These are phyloP conservation scores for Penicillium freii DNA, from an alignment of 2,329 filamentous ascomycete genomes.

Conservation along the genomic window DNA sequence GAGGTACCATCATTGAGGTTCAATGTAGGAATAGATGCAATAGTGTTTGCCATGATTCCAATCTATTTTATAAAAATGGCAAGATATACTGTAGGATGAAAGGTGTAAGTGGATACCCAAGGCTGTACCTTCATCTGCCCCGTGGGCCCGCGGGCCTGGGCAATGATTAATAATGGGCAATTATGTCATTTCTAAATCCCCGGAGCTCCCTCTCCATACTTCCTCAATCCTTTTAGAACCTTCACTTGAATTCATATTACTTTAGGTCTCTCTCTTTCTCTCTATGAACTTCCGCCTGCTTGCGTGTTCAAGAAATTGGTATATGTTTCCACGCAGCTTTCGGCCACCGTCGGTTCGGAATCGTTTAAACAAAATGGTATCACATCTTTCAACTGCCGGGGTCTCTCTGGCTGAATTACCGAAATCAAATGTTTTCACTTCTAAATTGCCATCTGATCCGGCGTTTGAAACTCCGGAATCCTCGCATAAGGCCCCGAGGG, in stretches of 20 bases:
- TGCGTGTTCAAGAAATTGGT: constrained; percentile 11
- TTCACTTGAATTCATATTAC: not conserved
- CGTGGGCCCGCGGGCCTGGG: not conserved
- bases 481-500: constrained; percentile 77
- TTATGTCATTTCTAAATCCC: constrained; percentile 17
- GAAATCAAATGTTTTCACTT: constrained; percentile 65
- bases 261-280: not conserved
- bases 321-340: constrained; percentile 26
- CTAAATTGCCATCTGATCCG: constrained; percentile 70
- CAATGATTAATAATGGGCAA: constrained; percentile 21
- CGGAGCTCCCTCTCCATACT: not conserved
- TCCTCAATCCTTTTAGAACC: not conserved
- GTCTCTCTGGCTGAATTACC: constrained; percentile 53
- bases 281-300: constrained; percentile 10
- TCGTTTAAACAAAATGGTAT: constrained; percentile 48
- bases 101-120: not conserved
- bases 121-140: not conserved
- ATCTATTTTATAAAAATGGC: no score
- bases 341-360: constrained; percentile 14
- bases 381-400: constrained; percentile 40
- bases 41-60: constrained; percentile 8
- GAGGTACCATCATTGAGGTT: constrained; percentile 57
- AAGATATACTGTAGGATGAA: not conserved
- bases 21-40: constrained; percentile 41
- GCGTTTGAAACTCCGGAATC: constrained; percentile 74